phyloP scores from a whole-genome alignment of 805 yeast genomes.

The Candida hispaniensis region DNA sequence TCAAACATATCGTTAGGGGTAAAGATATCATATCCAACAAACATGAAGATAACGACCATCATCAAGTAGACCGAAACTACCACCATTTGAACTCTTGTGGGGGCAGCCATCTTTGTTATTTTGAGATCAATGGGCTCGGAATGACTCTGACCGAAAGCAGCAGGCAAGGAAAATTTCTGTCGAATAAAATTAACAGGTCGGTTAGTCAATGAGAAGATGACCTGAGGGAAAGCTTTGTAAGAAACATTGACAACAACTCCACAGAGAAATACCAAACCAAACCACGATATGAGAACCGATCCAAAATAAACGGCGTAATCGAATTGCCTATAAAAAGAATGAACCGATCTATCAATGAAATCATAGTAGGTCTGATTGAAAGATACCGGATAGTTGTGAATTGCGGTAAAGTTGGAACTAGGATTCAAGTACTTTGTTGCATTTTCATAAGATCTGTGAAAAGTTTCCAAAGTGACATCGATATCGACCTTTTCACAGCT shows the following conservation, averaged over 20 bases:
- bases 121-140: slow-evolving; percentile 23
- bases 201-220: slow-evolving; percentile 6
- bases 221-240: slow-evolving; percentile 17
- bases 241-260: slow-evolving; percentile 21
- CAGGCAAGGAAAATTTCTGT: slow-evolving; percentile 28
- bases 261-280: slow-evolving; percentile 24
- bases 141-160: slow-evolving; percentile 26
- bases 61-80: slow-evolving; percentile 30
- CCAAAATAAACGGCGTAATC: slow-evolving; percentile 21
- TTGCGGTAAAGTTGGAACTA: slow-evolving; percentile 12
- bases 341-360: neutral
- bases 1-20: slow-evolving; percentile 19
- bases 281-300: slow-evolving; percentile 24
- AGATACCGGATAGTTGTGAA: slow-evolving; percentile 9
- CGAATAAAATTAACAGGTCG: slow-evolving; percentile 20
- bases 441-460: slow-evolving; percentile 1
- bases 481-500: slow-evolving; percentile 8
- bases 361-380: slow-evolving; percentile 5
- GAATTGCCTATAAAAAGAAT: slow-evolving; percentile 12
- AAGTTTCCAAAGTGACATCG: neutral
- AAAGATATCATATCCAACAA: slow-evolving; percentile 21
- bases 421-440: slow-evolving; percentile 4
- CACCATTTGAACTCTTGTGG: slow-evolving; percentile 36
- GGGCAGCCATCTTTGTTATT: slow-evolving; percentile 25
- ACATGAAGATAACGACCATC: slow-evolving; percentile 24